A percentile compares a stretch with the other conserved stretches of the same genome.
Evolutionary conservation across 805 yeast species (phyloP).

Genomic region (Saccharomycopsis babjevae): DNA sequence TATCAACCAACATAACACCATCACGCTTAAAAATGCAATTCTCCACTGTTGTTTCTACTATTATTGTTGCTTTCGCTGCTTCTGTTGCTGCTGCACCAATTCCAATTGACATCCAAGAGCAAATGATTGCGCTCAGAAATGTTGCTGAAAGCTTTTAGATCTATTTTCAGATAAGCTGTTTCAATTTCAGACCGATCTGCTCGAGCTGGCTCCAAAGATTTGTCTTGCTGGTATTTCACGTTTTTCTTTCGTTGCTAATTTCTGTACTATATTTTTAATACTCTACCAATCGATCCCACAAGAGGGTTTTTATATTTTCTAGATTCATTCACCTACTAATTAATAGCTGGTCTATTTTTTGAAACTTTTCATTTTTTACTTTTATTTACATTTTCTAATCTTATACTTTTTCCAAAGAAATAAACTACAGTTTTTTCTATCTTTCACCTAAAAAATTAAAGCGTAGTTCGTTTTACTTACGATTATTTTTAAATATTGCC

Average conservation of each 20-base stretch:
- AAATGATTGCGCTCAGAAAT: conserved; percentile 2
- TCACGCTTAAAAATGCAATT: conserved; percentile 13
- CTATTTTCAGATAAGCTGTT: background rate
- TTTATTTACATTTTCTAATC: background rate
- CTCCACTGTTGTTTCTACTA: conserved; percentile 13
- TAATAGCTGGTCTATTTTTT: background rate
- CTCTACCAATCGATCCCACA: background rate
- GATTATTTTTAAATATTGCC: too few species aligned
- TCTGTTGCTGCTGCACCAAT: conserved; percentile 17
- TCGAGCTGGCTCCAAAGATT: background rate
- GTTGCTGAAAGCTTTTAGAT: background rate
- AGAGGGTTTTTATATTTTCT: background rate
- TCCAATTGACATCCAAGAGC: conserved; percentile 15
- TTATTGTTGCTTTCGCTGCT: conserved; percentile 12
- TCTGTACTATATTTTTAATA: background rate
- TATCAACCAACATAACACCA: background rate
- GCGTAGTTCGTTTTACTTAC: too few species aligned
- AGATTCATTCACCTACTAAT: background rate
- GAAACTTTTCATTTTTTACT: background rate
- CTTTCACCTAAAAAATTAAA: background rate
- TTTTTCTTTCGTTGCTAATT: background rate
- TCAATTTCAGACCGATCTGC: background rate
- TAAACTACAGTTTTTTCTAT: background rate
- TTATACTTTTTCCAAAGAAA: background rate
- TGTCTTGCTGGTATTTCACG: too few species aligned